phyloP scores from a whole-genome alignment of 257 asterid species.

The Solanum chmielewskii region DNA sequence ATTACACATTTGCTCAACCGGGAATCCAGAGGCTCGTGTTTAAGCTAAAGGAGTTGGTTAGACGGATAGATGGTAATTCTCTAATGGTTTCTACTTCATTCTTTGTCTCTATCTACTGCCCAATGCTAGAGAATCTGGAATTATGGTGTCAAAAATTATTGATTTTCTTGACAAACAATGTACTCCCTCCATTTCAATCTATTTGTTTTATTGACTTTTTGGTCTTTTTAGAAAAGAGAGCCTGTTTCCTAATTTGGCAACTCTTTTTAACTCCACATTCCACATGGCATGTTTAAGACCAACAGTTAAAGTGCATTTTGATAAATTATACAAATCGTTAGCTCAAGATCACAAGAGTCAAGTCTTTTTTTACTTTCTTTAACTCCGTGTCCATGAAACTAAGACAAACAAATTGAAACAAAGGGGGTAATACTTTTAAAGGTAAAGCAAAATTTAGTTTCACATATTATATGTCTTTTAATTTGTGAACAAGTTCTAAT shows the following conservation, averaged over 20 bases:
- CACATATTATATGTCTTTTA: neutral
- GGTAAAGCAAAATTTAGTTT: neutral
- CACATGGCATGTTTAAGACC: neutral
- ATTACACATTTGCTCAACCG: slow-evolving; percentile 98
- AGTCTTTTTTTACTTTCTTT: neutral
- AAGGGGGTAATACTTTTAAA: neutral
- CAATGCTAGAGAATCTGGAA: neutral
- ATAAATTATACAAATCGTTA: neutral
- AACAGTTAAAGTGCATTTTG: neutral
- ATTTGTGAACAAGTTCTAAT: neutral
- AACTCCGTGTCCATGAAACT: neutral
- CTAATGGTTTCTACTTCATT: neutral
- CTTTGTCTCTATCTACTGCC: neutral
- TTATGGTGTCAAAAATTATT: neutral
- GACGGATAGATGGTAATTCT: slow-evolving; percentile 81
- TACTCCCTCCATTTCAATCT: neutral
- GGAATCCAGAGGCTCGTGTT: slow-evolving; percentile 96
- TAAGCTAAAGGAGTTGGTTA: slow-evolving; percentile 88
- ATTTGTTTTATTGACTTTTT: neutral
- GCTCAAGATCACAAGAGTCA: neutral
- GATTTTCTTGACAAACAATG: neutral
- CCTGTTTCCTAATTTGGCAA: neutral
- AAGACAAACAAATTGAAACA: neutral
- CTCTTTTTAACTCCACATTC: neutral
- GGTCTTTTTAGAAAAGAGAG: neutral